Evolutionary conservation across 768 basidiomycete species (phyloP).

Genomic region (Steccherinum ochraceum): DNA sequence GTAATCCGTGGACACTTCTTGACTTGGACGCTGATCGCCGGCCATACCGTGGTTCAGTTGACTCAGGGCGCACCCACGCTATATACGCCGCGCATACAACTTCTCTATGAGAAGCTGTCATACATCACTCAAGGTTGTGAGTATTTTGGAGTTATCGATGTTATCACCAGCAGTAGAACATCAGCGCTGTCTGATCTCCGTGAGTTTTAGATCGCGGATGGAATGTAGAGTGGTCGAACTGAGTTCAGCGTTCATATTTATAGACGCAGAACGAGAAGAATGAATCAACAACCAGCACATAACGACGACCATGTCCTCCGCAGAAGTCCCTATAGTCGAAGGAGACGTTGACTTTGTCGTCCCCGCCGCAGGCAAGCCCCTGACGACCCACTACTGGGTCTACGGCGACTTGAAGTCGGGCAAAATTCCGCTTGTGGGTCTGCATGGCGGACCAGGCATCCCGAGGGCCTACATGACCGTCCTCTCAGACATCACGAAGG

Average conservation of each 20-base stretch:
- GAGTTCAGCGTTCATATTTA: not conserved
- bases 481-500: constrained; percentile 25
- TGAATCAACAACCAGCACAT: not conserved
- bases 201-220: not conserved
- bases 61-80: not conserved
- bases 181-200: not conserved
- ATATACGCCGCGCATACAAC: not conserved
- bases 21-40: not conserved
- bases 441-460: constrained; percentile 45
- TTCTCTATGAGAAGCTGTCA: not conserved
- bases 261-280: not conserved
- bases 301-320: not conserved
- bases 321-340: not conserved
- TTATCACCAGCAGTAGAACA: not conserved
- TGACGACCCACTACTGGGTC: constrained; percentile 39
- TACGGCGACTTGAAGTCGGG: constrained; percentile 31
- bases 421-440: constrained; percentile 30
- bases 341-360: constrained; percentile 9
- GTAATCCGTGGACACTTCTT: too few relatives aligned
- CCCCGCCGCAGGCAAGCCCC: constrained; percentile 17
- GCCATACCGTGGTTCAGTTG: not conserved
- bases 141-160: not conserved
- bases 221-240: not conserved
- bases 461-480: constrained; percentile 36
- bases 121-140: not conserved